Evolutionary conservation across 768 basidiomycete species (phyloP).

Genomic region (Neoboletus subvelutipes): DNA sequence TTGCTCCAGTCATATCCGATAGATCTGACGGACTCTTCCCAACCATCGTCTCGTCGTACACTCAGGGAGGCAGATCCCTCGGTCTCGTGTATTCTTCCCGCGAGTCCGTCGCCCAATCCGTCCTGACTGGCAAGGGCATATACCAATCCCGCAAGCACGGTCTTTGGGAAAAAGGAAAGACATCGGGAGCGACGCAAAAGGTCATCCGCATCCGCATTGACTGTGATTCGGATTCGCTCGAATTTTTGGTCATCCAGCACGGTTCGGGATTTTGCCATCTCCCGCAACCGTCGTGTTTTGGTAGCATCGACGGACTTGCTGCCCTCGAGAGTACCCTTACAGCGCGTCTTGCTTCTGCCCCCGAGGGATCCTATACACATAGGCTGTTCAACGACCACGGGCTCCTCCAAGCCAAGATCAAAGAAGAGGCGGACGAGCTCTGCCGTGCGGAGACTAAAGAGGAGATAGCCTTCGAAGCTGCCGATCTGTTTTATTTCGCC

Average conservation of each 20-base stretch:
- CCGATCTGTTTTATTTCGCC: constrained; percentile 92
- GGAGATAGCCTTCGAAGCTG: constrained; percentile 92
- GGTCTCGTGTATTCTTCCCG: constrained; percentile 95
- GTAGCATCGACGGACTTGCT: constrained; percentile 71
- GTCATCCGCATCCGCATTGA: constrained; percentile 81
- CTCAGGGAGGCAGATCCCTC: constrained; percentile 69
- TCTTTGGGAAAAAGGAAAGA: constrained; percentile 96
- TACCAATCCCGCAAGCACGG: constrained; percentile 97
- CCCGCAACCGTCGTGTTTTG: constrained; percentile 85
- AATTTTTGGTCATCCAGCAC: constrained; percentile 87
- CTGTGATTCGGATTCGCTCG: constrained; percentile 90
- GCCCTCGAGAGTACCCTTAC: constrained; percentile 79
- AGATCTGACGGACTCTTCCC: constrained; percentile 91
- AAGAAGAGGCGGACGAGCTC: constrained; percentile 98
- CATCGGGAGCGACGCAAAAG: constrained; percentile 90
- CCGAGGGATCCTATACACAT: constrained; percentile 89
- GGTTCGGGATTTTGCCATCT: constrained; percentile 95
- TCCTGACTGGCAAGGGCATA: constrained; percentile 85
- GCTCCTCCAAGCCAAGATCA: constrained; percentile 90
- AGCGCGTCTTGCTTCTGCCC: constrained; percentile 70
- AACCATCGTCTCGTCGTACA: constrained; percentile 77
- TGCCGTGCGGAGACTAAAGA: constrained; percentile 75
- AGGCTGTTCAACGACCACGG: constrained; percentile 79
- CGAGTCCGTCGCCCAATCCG: constrained; percentile 83
- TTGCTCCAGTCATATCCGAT: constrained; percentile 80